Conservation (phyloP, 495 filamentous ascomycete genomes). For the Neurospora sp. region DNA sequence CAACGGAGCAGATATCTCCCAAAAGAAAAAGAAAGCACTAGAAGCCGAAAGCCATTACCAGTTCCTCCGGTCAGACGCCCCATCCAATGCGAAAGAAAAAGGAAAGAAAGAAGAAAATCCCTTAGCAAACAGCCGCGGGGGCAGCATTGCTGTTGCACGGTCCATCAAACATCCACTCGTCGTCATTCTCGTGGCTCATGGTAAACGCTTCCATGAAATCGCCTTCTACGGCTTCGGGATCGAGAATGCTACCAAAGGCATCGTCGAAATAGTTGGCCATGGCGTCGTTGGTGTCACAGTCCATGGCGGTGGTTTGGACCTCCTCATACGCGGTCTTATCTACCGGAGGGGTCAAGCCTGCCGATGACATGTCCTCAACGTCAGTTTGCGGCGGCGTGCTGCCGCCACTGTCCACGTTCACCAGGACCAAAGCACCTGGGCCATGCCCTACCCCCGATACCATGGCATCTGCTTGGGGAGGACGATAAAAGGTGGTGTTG, state of each 20-base stretch:
- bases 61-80: background rate
- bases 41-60: background rate
- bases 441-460: background rate
- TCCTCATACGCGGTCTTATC: background rate
- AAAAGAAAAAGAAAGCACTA: background rate
- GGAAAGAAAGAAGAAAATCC: background rate
- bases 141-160: background rate
- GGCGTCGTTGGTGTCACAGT: background rate
- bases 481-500: background rate
- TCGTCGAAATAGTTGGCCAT: background rate
- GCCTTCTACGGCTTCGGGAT: background rate
- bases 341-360: background rate
- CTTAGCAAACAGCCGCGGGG: background rate
- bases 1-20: background rate
- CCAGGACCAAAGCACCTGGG: background rate
- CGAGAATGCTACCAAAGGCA: background rate
- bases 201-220: background rate
- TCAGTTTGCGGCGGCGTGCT: background rate
- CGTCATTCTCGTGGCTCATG: background rate
- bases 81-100: background rate
- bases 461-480: background rate
- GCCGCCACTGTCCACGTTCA: background rate
- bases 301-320: background rate
- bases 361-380: background rate
- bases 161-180: conserved; percentile 2